These are phyloP conservation scores for Suillus variegatus DNA, from an alignment of 768 basidiomycete species.

Conservation along the genomic window DNA sequence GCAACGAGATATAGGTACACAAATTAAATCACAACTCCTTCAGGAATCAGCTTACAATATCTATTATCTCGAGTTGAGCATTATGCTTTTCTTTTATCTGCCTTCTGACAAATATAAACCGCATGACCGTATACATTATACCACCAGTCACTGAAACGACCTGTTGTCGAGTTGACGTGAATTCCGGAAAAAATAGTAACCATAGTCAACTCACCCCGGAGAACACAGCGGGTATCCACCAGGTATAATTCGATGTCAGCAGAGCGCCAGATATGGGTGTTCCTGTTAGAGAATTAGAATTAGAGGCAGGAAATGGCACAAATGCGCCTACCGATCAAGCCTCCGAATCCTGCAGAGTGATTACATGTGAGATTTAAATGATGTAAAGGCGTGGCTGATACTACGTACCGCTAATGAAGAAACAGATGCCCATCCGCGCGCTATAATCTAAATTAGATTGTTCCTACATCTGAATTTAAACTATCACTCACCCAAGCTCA, in stretches of 20 bases:
- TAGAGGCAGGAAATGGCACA: neutral
- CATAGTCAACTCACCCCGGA: constrained; percentile 35
- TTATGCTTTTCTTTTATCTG: neutral
- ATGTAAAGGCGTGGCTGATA: constrained; percentile 2
- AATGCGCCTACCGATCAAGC: constrained; percentile 20
- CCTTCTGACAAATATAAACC: neutral
- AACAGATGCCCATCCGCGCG: constrained; percentile 49
- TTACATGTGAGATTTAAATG: neutral
- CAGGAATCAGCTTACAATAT: neutral
- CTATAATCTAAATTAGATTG: constrained; percentile 14
- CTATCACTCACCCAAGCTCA: constrained; percentile 8
- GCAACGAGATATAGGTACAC: neutral
- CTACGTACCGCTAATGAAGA: constrained; percentile 44
- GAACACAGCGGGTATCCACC: constrained; percentile 40
- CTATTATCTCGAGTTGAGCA: neutral
- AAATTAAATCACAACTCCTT: neutral
- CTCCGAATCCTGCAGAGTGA: constrained; percentile 24
- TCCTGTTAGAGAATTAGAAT: constrained; percentile 36
- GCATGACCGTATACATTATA: neutral
- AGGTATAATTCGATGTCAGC: constrained; percentile 49
- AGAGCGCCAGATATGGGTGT: constrained; percentile 60
- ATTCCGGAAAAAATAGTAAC: neutral
- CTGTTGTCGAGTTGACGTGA: neutral
- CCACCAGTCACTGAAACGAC: neutral
- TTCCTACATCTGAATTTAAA: neutral